Evolutionary conservation across 2,329 filamentous ascomycete genomes (phyloP), one percentile per base, ranked within the genome.

Genomic region (Colletotrichum abscissum): DNA sequence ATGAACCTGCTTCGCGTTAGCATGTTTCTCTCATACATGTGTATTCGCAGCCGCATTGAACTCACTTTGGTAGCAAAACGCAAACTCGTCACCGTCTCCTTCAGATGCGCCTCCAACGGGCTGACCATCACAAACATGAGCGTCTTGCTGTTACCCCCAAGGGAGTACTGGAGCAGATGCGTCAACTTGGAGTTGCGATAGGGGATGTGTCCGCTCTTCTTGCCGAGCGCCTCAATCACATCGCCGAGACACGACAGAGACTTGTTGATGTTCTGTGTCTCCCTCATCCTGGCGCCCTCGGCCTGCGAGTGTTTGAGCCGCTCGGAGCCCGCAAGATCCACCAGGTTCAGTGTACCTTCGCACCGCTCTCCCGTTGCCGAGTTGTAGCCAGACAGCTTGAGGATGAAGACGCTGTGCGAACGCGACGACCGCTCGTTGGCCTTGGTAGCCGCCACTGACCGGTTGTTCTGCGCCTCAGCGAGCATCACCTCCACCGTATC

Each of bases 81-180:
- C 82, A 99, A 87, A 87, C 95, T 98, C 57, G 95, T 98, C 81
- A 98, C 87, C 3, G 95, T 98, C 87, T 99, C 97, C 79, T 93
- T 93, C 76, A 98, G 86, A 85, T 98, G 97, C 6, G 92, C 93
- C 85, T 97, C 94, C 72, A 98, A 86, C 42, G 97, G 97, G 77
- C 93, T 97, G 69, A 98, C 94, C 95, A 98, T 98, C 81, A 98
- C 95, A 82, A 99, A 98, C 97, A 99, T 99, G 78, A 99, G 92
- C 0, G 97, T 99, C 85, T 98, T 97, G 77, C 93, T 97, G 82
- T 98, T 98, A 19, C 97, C 97, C 4, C 97, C 96, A 8, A 99
- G 87, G 3, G 95, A 98, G 80, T 97, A 97, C 89, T 98, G 95
- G 49, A 99, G 89, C 59, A 99, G 88, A 80, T 98, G 97, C 9